Evolutionary conservation across 2,329 filamentous ascomycete species (phyloP).

Genomic region (Fusarium pseudoanthophilum): DNA sequence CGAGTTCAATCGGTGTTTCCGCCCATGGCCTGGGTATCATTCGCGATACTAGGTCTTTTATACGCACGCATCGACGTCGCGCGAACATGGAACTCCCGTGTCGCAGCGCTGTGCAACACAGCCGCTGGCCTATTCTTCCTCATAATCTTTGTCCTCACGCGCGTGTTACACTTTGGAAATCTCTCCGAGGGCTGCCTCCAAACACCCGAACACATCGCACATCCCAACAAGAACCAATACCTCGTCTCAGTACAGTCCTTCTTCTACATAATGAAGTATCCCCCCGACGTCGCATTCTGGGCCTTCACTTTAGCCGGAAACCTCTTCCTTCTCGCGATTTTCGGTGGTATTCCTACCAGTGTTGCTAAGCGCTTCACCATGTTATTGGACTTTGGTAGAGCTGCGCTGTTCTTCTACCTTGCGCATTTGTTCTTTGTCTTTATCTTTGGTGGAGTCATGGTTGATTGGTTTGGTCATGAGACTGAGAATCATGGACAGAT

Average conservation of each 20-base stretch:
- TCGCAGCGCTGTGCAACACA: slow-evolving; percentile 45
- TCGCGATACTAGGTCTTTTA: slow-evolving; percentile 56
- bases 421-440: slow-evolving; percentile 52
- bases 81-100: slow-evolving; percentile 45
- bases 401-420: slow-evolving; percentile 59
- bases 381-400: slow-evolving; percentile 58
- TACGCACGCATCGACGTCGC: slow-evolving; percentile 55
- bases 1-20: slow-evolving; percentile 55
- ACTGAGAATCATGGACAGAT: slow-evolving; percentile 43
- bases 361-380: slow-evolving; percentile 48
- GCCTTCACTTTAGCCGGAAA: slow-evolving; percentile 54
- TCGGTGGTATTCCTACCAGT: slow-evolving; percentile 48
- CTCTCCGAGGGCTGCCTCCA: slow-evolving; percentile 56
- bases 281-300: slow-evolving; percentile 59
- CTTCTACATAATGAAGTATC: slow-evolving; percentile 60
- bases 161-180: slow-evolving; percentile 56
- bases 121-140: slow-evolving; percentile 47
- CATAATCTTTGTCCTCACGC: slow-evolving; percentile 54
- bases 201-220: slow-evolving; percentile 50
- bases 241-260: slow-evolving; percentile 55
- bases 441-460: slow-evolving; percentile 37
- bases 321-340: slow-evolving; percentile 52
- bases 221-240: slow-evolving; percentile 53
- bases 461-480: slow-evolving; percentile 50
- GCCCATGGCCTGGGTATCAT: slow-evolving; percentile 59